These are phyloP conservation scores for Aspergillus taichungensis DNA, from an alignment of 495 filamentous ascomycete genomes.

Conservation along the genomic window DNA sequence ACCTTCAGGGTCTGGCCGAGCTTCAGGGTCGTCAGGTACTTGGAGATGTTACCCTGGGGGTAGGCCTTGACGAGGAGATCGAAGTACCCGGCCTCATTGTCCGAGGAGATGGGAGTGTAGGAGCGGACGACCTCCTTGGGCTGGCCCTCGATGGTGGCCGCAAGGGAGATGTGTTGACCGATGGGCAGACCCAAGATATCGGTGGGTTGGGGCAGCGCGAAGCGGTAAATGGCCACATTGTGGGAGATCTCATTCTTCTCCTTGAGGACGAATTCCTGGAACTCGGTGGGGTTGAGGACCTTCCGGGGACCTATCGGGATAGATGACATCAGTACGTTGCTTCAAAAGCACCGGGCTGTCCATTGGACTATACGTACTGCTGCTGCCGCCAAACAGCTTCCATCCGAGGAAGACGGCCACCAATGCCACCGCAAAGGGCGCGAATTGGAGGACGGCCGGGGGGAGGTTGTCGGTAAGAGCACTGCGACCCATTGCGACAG, in stretches of 20 bases:
- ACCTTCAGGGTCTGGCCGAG: slow-evolving; percentile 85
- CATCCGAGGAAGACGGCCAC: slow-evolving; percentile 51
- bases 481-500: slow-evolving; percentile 14
- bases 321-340: slow-evolving; percentile 11
- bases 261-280: slow-evolving; percentile 82
- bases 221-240: slow-evolving; percentile 98
- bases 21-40: slow-evolving; percentile 72
- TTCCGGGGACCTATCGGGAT: slow-evolving; percentile 53
- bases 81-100: slow-evolving; percentile 87
- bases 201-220: slow-evolving; percentile 63
- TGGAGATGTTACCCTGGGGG: slow-evolving; percentile 90
- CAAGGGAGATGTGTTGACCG: slow-evolving; percentile 96
- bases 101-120: slow-evolving; percentile 92
- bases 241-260: slow-evolving; percentile 91
- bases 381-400: slow-evolving; percentile 45
- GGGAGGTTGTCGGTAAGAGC: slow-evolving; percentile 66
- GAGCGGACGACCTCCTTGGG: slow-evolving; percentile 87
- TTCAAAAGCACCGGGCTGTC: background rate
- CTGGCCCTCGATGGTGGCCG: slow-evolving; percentile 64
- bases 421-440: slow-evolving; percentile 58
- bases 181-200: slow-evolving; percentile 93
- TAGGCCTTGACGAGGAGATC: slow-evolving; percentile 97
- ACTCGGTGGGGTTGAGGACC: slow-evolving; percentile 75
- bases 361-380: slow-evolving; percentile 12
- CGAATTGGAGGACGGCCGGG: slow-evolving; percentile 72